Conservation (phyloP, 148 eudicot genomes). For the Rhododendron molle region DNA sequence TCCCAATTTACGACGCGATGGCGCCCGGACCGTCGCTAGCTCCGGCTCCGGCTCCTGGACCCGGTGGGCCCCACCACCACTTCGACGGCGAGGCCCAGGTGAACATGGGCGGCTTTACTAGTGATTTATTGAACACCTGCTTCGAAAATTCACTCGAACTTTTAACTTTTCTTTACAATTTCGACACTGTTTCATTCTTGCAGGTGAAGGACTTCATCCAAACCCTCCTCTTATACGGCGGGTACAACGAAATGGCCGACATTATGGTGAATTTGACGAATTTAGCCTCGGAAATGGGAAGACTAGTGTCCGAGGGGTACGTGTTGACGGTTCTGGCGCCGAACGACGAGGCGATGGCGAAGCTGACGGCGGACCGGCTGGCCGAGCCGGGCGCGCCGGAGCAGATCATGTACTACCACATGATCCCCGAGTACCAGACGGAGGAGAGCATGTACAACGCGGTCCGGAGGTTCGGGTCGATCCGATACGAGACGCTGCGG, state of each 20-base stretch:
- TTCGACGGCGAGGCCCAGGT: slow-evolving; percentile 78
- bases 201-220: slow-evolving; percentile 90
- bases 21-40: slow-evolving; percentile 84
- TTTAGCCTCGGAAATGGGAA: slow-evolving; percentile 79
- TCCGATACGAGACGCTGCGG: slow-evolving; percentile 70
- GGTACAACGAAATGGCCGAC: slow-evolving; percentile 89
- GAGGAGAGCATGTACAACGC: slow-evolving; percentile 96
- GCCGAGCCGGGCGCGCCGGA: slow-evolving; percentile 88
- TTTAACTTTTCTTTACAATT: background rate
- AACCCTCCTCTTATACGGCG: slow-evolving; percentile 77
- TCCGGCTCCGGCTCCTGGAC: slow-evolving; percentile 95
- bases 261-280: slow-evolving; percentile 82
- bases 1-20: slow-evolving; percentile 66
- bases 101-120: background rate
- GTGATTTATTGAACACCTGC: background rate
- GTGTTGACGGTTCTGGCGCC: slow-evolving; percentile 85
- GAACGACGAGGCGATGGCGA: slow-evolving; percentile 87
- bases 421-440: slow-evolving; percentile 90
- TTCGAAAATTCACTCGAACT: background rate
- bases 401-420: slow-evolving; percentile 80
- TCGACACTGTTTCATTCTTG: background rate
- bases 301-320: slow-evolving; percentile 81
- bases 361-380: slow-evolving; percentile 61
- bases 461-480: slow-evolving; percentile 78
- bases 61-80: slow-evolving; percentile 74